Conservation (phyloP, 2,329 filamentous ascomycete species). For the Trichoderma sp. region DNA sequence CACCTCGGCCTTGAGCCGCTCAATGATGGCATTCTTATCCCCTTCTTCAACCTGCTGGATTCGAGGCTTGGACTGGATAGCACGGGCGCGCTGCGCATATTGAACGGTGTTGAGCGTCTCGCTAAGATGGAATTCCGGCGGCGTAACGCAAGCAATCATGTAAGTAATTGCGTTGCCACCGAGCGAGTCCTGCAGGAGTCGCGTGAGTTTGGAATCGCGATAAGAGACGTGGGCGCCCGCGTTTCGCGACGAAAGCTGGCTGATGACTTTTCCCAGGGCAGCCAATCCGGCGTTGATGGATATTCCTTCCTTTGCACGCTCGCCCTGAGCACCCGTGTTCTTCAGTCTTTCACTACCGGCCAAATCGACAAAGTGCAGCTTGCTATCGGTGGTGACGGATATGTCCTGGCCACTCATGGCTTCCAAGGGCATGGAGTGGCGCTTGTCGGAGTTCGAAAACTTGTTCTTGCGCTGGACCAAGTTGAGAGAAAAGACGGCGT, state of each 20-base stretch:
- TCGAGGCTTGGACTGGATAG: constrained; percentile 94
- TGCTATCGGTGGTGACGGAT: constrained; percentile 88
- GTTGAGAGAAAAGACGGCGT: constrained; percentile 95
- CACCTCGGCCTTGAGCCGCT: constrained; percentile 89
- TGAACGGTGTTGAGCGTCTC: constrained; percentile 97
- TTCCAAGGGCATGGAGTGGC: constrained; percentile 82
- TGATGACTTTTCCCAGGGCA: constrained; percentile 95
- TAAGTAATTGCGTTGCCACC: constrained; percentile 98
- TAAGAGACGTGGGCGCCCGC: constrained; percentile 92
- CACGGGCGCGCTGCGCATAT: constrained; percentile 92
- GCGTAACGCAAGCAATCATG: constrained; percentile 98
- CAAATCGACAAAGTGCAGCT: constrained; percentile 96
- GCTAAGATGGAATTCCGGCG: constrained; percentile 93
- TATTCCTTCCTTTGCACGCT: constrained; percentile 92
- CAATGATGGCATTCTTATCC: constrained; percentile 91
- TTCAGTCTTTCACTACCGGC: constrained; percentile 95
- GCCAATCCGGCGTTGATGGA: constrained; percentile 97
- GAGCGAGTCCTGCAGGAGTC: constrained; percentile 91
- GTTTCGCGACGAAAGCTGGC: constrained; percentile 88
- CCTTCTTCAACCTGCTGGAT: constrained; percentile 93
- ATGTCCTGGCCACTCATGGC: constrained; percentile 65
- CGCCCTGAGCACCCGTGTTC: constrained; percentile 93
- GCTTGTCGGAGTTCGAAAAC: constrained; percentile 67
- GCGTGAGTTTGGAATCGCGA: constrained; percentile 94
- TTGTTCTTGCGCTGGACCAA: constrained; percentile 79